Conservation (phyloP, 495 filamentous ascomycete genomes). For the Penicillium steckii region DNA sequence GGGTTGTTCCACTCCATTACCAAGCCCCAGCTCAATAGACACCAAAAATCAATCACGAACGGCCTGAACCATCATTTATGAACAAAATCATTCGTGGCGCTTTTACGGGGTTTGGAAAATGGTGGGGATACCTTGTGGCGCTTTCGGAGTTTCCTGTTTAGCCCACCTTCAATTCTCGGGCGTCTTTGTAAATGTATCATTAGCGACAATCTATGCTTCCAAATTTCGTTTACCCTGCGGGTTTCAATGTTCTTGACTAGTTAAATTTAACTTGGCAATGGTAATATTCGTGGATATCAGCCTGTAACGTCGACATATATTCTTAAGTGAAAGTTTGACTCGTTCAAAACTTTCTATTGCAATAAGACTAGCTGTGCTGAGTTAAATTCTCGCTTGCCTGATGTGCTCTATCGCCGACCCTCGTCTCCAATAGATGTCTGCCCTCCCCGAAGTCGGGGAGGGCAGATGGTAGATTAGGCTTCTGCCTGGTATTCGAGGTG, state of each 20-base stretch:
- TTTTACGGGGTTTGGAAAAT: background rate
- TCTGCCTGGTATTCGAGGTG: background rate
- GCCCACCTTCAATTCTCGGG: background rate
- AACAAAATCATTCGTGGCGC: slow-evolving; percentile 3
- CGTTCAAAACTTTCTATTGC: no score
- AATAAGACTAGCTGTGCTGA: no score
- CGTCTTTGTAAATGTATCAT: slow-evolving; percentile 8
- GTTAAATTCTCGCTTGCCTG: no score
- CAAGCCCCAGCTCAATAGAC: slow-evolving; percentile 19
- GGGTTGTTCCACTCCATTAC: slow-evolving; percentile 62
- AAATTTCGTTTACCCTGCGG: no score
- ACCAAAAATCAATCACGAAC: background rate
- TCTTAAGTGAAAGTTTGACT: no score
- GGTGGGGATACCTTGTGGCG: background rate
- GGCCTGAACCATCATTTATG: slow-evolving; percentile 2
- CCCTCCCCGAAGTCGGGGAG: no score
- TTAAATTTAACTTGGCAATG: no score
- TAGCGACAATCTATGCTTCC: slow-evolving; percentile 5
- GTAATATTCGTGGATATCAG: no score
- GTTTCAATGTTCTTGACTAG: no score
- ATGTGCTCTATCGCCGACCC: no score
- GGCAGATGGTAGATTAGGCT: background rate
- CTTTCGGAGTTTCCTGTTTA: background rate
- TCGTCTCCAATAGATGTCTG: no score
- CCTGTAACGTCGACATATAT: no score